Base-by-base conservation (phyloP, 805 yeast species). In the Yarrowia osloensis region DNA sequence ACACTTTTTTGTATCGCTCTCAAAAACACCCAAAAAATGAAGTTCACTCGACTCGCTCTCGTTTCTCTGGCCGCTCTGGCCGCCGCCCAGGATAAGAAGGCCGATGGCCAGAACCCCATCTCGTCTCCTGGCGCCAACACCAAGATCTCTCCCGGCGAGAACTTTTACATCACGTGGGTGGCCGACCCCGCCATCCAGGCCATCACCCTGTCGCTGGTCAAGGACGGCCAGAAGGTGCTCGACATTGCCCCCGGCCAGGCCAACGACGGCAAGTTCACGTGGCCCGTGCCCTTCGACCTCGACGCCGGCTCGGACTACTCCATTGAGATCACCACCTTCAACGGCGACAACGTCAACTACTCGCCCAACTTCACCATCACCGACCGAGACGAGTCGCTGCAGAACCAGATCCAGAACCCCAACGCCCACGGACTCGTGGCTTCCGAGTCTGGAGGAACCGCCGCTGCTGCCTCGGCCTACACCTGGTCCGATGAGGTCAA, bases 341-440 rank as follows among this genome's bases (percentile, higher is more conserved):
- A 61, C 44, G 66, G 66, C 12, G 54, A 61, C 37, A 61, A 46
- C 33, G 54, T 46, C 66, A 61, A 61, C 54, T 61, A 61, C 54
- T 61, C 66, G 2, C 66, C 66, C 33, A 3, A 42, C 29, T 61
- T 61, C 66, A 61, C 66, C 31, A 28, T 61, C 33, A 61, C 66
- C 42, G 54, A 44, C 54, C 54, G 54, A 44, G 54, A 61, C 44
- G 33, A 33, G 39, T 42, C 66, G 2, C 31, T 44, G 40, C 66
- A 61, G 54, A 61, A 61, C 54, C 54, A 44, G 54, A 61, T 61
- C 54, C 52, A 61, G 54, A 61, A 61, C 66, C 66, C 66, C 44
- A 46, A 44, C 44, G 55, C 67, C 63, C 67, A 69, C 46, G 68
- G 50, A n/a, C 66, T 67, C 28, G 67, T 50, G 40, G 68, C 70